phyloP scores from a whole-genome alignment of 129 eudicot species.

The Flaveria bidentis region DNA sequence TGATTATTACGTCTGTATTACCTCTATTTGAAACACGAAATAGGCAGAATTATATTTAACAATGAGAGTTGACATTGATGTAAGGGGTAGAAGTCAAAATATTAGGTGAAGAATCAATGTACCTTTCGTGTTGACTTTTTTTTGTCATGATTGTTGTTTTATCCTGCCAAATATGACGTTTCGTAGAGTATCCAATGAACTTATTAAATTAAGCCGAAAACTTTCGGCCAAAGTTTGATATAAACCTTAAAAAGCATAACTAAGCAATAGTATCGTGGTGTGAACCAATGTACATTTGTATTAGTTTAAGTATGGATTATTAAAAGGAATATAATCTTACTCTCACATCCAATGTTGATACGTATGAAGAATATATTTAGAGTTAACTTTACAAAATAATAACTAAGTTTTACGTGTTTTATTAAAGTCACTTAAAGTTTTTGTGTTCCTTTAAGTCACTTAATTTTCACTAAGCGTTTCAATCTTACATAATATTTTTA shows the following conservation, averaged over 20 bases:
- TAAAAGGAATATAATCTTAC: too few relatives aligned
- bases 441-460: too few relatives aligned
- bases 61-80: constrained; percentile 26
- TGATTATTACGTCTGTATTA: too few relatives aligned
- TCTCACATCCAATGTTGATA: too few relatives aligned
- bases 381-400: too few relatives aligned
- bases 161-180: constrained; percentile 3
- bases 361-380: too few relatives aligned
- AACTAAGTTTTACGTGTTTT: too few relatives aligned
- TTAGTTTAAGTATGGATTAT: too few relatives aligned
- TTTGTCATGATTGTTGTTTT: constrained; percentile 14
- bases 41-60: not conserved
- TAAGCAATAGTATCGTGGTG: not conserved
- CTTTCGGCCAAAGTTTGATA: not conserved
- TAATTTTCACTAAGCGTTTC: too few relatives aligned
- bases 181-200: constrained; percentile 1
- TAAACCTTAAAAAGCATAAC: not conserved
- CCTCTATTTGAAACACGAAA: not conserved
- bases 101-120: constrained; percentile 36
- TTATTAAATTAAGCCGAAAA: not conserved
- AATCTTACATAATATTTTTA: too few relatives aligned
- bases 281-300: not conserved
- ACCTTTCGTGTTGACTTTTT: constrained; percentile 21
- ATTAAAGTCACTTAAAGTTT: too few relatives aligned
- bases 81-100: constrained; percentile 16